A percentile compares a stretch with the other conserved stretches of the same genome.
These are phyloP conservation scores for Rhizoctonia solani DNA, from an alignment of 1,284 basidiomycete species.

Conservation along the genomic window DNA sequence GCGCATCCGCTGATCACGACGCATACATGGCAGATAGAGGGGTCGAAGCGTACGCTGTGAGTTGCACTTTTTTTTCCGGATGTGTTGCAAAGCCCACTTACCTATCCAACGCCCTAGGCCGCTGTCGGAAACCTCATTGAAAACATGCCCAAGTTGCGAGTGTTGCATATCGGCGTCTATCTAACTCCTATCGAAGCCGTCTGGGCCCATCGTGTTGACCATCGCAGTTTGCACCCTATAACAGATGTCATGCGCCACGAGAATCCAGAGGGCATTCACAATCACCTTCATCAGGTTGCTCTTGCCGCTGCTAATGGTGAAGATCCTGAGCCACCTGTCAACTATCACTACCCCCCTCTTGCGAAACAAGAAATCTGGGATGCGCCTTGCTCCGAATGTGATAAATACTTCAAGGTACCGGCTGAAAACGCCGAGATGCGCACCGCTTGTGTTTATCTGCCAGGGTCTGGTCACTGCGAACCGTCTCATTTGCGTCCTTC, in stretches of 20 bases:
- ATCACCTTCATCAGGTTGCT: conserved; percentile 33
- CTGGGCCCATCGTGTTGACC: conserved; percentile 30
- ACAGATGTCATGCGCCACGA: conserved; percentile 20
- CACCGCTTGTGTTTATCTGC: conserved; percentile 24
- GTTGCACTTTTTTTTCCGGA: neutral
- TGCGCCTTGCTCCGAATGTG: conserved; percentile 11
- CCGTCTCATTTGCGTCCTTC: conserved; percentile 27
- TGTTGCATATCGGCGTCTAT: conserved; percentile 29
- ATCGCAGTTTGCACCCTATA: conserved; percentile 22
- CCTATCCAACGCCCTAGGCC: neutral
- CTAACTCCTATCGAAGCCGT: conserved; percentile 32
- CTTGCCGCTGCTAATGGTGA: conserved; percentile 20
- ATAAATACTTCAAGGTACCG: neutral
- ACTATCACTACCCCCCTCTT: conserved; percentile 31
- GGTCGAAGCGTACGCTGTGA: conserved; percentile 29
- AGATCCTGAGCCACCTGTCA: conserved; percentile 30
- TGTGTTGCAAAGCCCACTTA: neutral
- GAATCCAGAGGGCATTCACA: conserved; percentile 30
- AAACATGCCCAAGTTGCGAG: neutral
- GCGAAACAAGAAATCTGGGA: conserved; percentile 31
- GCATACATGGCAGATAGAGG: conserved; percentile 34
- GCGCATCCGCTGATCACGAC: conserved; percentile 32
- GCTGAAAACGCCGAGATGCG: conserved; percentile 28
- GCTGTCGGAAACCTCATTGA: conserved; percentile 30
- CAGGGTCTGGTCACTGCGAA: conserved; percentile 25